Evolutionary conservation across 176 grass and related monocot genomes (phyloP), one percentile per base, ranked within the genome.

Genomic region (Bolboschoenus planiculmis): DNA sequence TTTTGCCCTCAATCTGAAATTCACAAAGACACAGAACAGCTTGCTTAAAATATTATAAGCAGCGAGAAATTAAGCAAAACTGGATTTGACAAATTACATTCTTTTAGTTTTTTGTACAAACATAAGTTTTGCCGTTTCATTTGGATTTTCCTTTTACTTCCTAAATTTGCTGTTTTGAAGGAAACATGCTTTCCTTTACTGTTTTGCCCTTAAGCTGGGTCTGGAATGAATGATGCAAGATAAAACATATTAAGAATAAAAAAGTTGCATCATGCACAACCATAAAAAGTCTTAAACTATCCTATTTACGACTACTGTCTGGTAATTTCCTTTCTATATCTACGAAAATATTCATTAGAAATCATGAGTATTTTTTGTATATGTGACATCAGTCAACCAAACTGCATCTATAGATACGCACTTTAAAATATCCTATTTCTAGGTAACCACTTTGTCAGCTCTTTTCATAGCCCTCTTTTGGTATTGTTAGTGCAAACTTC

Each of bases 1-100:
- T 91, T 89, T 91, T 93, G 7, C 91, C 86, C 54, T 93, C 89
- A 43, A 93, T 86, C 91, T 93, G 72, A 76, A 87, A 71, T 62
- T 30, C 2, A 27, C 34, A 16, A 33, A 57, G 56, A 55, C 4
- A 15, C n/a, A 36, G 23, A 34, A 86, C 10, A 36, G 61, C 16
- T 82, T 42, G 27, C 29, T 42, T 34, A 7, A n/a, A 0, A 54
- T 21, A n/a, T n/a, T n/a, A 9, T 29, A 35, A 46, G 5, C 1
- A 51, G 6, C n/a, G 23, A 83, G 5, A 0, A 36, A 26, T 51
- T 53, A 18, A n/a, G 30, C 66, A 33, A 54, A 56, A 10, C 26
- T 62, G 10, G 13, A 33, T 53, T 0, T 21, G 5, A 13, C 23
- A 10, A 61, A 61, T 27, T 13, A 61, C 9, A 61, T 14, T 23